Evolutionary conservation across 768 basidiomycete genomes (phyloP), one percentile per base, ranked within the genome.

Genomic region (Gelatoporia subvermispora): DNA sequence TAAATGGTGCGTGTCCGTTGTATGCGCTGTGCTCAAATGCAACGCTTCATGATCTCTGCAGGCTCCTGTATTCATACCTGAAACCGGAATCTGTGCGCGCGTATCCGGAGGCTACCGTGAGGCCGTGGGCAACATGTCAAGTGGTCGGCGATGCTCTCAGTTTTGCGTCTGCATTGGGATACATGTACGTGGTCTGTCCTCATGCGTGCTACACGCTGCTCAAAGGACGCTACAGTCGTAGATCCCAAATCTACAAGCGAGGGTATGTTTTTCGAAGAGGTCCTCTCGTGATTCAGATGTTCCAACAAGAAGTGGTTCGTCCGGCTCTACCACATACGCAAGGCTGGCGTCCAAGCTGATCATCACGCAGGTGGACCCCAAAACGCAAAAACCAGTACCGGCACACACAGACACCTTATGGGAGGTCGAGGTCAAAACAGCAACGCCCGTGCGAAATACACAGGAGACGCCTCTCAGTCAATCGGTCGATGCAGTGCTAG

Each of bases 381-480:
- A 78, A 65, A 88, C 86, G 4, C 82, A 82, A 45, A 79, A 83
- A 54, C 82, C 86, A 0, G 83, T 82, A 39, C 83, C 85, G 34
- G 85, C 85, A n/a, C 85, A 87, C 47, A 68, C 81, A 8, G 87
- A 88, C 55, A 87, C 88, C 0, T 72, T 88, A 4, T 93, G 89
- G 89, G 85, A 91, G 62, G 88, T 93, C 34, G 86, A 92, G 68
- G 88, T 90, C 43, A 90, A 87, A 64, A 89, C 89, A 1, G 85
- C 88, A 2, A 72, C 75, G 2, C 90, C 90, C 5, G 80, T 87
- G 38, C 79, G 85, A 15, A 88, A 87, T 49, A 85, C 83, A 0
- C 87, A 84, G 61, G 83, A 85, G 51, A 84, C 78, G 2, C 89
- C 88, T 4, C 71, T 91, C n/a, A 78, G 75, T 47, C 72, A 74